Base-by-base conservation (phyloP, 208 protist genomes). In the Trypanosoma congolense region DNA sequence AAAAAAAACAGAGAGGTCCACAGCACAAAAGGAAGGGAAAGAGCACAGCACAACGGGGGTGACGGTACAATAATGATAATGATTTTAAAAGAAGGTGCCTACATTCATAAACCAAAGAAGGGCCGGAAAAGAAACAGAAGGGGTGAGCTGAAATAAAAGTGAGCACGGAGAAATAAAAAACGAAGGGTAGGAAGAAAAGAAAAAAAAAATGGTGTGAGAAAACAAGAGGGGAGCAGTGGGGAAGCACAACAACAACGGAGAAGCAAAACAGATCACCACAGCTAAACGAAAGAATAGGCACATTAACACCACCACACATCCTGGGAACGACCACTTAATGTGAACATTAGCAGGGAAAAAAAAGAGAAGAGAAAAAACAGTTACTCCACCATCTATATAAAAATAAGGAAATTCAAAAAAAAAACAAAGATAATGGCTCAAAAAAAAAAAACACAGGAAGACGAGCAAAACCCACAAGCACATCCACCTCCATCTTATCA, bases 361-460 rank as follows among this genome's bases (percentile, higher is more conserved):
- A n/a, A n/a, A n/a, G n/a, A n/a, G n/a, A n/a, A n/a, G n/a, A n/a
- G n/a, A n/a, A n/a, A n/a, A n/a, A n/a, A n/a, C n/a, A n/a, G n/a
- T n/a, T 41, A 12, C 22, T 24, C 8, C 3, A 47, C n/a, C 40
- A n/a, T 14, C 9, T 8, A 43, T 36, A 24, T 18, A 2, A 36
- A 57, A 22, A 10, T 24, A 10, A 1, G 16, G 49, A 30, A 46
- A 52, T 19, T 35, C 29, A 56, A 18, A 43, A 53, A 53, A 41
- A 46, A 53, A 56, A 19, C 42, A 50, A 56, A 52, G 46, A 63
- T 59, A 50, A 64, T 45, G 46, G 43, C 58, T 28, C 18, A 56
- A 46, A 55, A 54, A 54, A 66, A 42, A 14, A 0, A 38, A 38
- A 38, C 6, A 38, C 6, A 12, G 33, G 0, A 0, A 38, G 12